Evolutionary conservation across 2,329 filamentous ascomycete species (phyloP), one percentile per base, ranked within the genome.

Genomic region (Aspergillus jensenii): DNA sequence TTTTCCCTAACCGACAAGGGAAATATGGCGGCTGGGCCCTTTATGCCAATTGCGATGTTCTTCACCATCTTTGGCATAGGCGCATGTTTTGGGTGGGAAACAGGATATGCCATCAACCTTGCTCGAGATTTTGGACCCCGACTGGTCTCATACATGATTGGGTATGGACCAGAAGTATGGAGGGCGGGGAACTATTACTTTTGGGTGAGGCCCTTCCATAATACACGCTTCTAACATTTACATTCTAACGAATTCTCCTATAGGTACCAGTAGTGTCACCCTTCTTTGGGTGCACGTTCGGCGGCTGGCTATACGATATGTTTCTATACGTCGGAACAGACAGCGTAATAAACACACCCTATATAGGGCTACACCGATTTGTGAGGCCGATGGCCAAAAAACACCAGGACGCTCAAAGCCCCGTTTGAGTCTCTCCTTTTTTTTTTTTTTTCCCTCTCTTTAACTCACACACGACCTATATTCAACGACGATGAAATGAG

Each of bases 31-130:
- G 84, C 85, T 2, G 84, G 84, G 0, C 77, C 79, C 1, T 64
- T 86, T 23, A 79, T 84, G 57, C 86, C 87, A 0, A 74, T 91
- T 2, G 83, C 78, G 7, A 74, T 90, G 6, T 89, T 90, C 74
- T 90, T 90, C 73, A 77, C 90, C 48, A 86, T 91, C 61, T 90
- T 90, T 67, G 88, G 87, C 7, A 85, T 91, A 21, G 88, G 87
- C 17, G 85, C 86, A 33, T 88, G 86, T 68, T 90, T 90, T 66
- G 89, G 89, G 6, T 90, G 87, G 87, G 84, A 91, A 71, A 91
- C 88, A 1, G 88, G 89, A 39, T 91, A 89, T 73, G 88, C 88
- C 15, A 90, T 90, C 63, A 91, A 91, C 67, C 73, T 90, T 43
- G 88, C 87, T 37, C 81, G 89, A 72, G 89, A 91, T 62, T 89